Conservation (phyloP, 192 early-diverging fungal species). For the Umbelopsis sp. region DNA sequence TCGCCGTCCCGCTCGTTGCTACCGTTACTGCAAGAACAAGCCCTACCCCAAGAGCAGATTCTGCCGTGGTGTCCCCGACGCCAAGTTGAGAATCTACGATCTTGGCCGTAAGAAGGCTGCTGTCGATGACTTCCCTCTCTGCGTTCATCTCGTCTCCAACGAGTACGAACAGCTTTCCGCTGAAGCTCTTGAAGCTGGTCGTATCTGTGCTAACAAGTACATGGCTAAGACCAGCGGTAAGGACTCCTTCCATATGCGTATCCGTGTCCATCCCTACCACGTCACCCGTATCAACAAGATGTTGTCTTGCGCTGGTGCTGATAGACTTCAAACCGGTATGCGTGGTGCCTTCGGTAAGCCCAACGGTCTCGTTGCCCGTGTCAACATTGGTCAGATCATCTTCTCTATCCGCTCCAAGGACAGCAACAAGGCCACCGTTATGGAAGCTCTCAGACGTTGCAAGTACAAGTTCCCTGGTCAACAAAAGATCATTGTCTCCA, state of each 20-base stretch:
- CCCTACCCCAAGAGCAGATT: slow-evolving; percentile 98
- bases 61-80: slow-evolving; percentile 99
- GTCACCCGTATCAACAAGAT: slow-evolving; percentile 99
- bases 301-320: slow-evolving; percentile 99
- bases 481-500: slow-evolving; percentile 98
- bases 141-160: slow-evolving; percentile 94
- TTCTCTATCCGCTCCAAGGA: slow-evolving; percentile 97
- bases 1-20: slow-evolving; percentile 99
- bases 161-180: slow-evolving; percentile 98
- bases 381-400: slow-evolving; percentile 98
- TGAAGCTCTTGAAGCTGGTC: slow-evolving; percentile 97
- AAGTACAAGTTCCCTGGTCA: slow-evolving; percentile 99
- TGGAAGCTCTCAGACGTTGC: slow-evolving; percentile 87
- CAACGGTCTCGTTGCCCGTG: slow-evolving; percentile 91
- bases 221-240: slow-evolving; percentile 95
- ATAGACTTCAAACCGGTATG: slow-evolving; percentile 99
- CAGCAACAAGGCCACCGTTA: slow-evolving; percentile 87
- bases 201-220: slow-evolving; percentile 99
- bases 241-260: slow-evolving; percentile 98
- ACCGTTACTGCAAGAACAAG: slow-evolving; percentile 99
- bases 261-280: slow-evolving; percentile 99
- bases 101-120: slow-evolving; percentile 96
- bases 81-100: slow-evolving; percentile 98
- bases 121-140: slow-evolving; percentile 97
- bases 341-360: slow-evolving; percentile 99